Percentiles rank a stretch among this genome's conserved stretches.
These are phyloP conservation scores for Naegleria lovaniensis DNA, from an alignment of 208 protist genomes.

Conservation along the genomic window DNA sequence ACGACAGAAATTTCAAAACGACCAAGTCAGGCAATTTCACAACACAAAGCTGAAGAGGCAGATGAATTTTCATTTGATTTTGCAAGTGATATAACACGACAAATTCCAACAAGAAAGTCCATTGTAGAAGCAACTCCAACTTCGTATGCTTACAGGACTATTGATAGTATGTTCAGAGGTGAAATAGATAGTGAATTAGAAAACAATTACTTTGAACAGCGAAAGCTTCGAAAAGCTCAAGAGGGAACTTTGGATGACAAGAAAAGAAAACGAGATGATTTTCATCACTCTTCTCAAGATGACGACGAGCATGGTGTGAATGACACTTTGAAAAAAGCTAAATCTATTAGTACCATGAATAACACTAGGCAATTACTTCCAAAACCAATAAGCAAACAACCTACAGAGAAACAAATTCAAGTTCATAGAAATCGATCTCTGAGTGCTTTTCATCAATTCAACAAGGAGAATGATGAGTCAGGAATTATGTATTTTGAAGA, in stretches of 20 bases:
- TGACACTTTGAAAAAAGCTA: background rate
- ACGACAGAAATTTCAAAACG: background rate
- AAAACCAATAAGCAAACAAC: background rate
- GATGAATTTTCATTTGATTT: background rate
- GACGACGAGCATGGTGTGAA: background rate
- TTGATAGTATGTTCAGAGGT: background rate
- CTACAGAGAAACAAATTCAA: background rate
- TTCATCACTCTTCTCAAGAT: background rate
- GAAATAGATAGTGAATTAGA: background rate
- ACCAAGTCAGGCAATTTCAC: background rate
- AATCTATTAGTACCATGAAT: background rate
- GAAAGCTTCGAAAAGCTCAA: background rate
- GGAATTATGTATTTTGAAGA: background rate
- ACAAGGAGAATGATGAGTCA: background rate
- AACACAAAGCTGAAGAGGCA: background rate
- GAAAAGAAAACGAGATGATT: background rate
- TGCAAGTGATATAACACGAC: background rate
- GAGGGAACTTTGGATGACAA: background rate
- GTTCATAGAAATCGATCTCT: background rate
- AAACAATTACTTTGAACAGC: constrained; percentile 15
- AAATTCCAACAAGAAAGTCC: background rate
- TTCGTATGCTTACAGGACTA: background rate
- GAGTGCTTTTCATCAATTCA: background rate
- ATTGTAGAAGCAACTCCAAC: background rate
- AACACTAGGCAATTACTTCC: background rate